These are phyloP conservation scores for Bisporella sp. DNA, from an alignment of 2,329 filamentous ascomycete species.

Conservation along the genomic window DNA sequence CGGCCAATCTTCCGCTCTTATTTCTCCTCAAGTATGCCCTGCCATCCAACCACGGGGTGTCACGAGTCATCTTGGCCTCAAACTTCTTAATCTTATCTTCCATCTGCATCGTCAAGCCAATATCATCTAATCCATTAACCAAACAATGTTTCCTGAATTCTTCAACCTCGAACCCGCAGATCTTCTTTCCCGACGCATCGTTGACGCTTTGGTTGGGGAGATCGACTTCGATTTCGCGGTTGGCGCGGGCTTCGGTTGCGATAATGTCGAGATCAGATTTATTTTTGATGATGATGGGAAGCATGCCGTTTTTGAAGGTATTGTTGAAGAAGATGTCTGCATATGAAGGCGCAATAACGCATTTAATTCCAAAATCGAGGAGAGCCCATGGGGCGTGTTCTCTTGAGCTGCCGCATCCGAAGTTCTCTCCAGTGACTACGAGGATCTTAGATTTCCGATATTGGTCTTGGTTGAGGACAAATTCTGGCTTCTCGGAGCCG, in stretches of 20 bases:
- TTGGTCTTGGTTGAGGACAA: slow-evolving; percentile 84
- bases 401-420: slow-evolving; percentile 86
- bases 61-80: slow-evolving; percentile 66
- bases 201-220: slow-evolving; percentile 79
- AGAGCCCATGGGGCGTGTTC: slow-evolving; percentile 98
- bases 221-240: slow-evolving; percentile 82
- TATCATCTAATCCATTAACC: slow-evolving; percentile 89
- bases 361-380: slow-evolving; percentile 92
- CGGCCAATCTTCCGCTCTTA: slow-evolving; percentile 46
- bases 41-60: slow-evolving; percentile 90
- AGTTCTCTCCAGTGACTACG: slow-evolving; percentile 86
- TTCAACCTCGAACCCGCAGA: slow-evolving; percentile 81
- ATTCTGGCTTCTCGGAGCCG: slow-evolving; percentile 69
- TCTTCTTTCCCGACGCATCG: slow-evolving; percentile 62
- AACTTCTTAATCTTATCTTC: slow-evolving; percentile 83
- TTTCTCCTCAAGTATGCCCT: slow-evolving; percentile 66
- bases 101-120: slow-evolving; percentile 87
- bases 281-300: slow-evolving; percentile 73
- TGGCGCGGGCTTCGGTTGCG: slow-evolving; percentile 69
- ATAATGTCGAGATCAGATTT: slow-evolving; percentile 60
- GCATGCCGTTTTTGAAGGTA: slow-evolving; percentile 99
- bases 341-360: slow-evolving; percentile 83
- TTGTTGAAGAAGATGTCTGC: slow-evolving; percentile 99
- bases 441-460: slow-evolving; percentile 83
- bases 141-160: slow-evolving; percentile 93